Percentiles rank a stretch among this genome's conserved stretches.
Conservation (phyloP, 208 protist species). For the Leishmania gerbilli region DNA sequence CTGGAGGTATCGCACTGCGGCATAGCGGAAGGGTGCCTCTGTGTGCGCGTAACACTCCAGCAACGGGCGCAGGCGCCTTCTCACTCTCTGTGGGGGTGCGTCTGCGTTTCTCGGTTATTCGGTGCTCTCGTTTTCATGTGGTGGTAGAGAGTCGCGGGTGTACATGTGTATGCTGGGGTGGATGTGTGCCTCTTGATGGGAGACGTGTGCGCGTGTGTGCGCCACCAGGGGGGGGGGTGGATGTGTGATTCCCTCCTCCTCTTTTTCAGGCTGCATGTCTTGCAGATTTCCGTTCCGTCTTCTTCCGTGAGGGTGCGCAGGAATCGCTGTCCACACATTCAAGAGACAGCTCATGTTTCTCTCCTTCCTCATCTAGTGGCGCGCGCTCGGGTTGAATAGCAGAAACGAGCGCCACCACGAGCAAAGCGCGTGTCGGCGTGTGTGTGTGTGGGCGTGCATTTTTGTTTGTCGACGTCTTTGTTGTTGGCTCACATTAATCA, state of each 20-base stretch:
- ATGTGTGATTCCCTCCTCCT: not conserved
- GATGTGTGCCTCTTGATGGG: not conserved
- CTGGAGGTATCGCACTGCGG: not conserved
- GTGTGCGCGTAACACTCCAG: not conserved
- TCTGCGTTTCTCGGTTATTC: not conserved
- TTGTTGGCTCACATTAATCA: not conserved
- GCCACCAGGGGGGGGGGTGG: not conserved
- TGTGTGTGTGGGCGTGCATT: not conserved
- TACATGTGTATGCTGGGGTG: not conserved
- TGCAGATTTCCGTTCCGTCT: not conserved
- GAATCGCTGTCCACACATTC: not conserved
- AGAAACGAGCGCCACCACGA: not conserved
- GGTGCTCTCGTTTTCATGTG: not conserved
- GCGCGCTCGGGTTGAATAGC: not conserved
- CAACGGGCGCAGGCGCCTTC: not conserved
- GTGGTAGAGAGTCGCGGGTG: not conserved
- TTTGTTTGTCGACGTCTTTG: not conserved
- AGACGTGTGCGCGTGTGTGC: not conserved
- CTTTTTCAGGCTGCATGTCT: not conserved
- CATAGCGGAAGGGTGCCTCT: not conserved
- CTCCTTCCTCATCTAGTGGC: not conserved
- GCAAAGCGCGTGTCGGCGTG: not conserved
- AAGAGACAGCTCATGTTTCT: not conserved
- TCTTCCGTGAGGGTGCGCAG: not conserved
- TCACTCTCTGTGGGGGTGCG: not conserved